Conservation (phyloP, 2,329 filamentous ascomycete species). For the Stagonosporopsis rhizophila region DNA sequence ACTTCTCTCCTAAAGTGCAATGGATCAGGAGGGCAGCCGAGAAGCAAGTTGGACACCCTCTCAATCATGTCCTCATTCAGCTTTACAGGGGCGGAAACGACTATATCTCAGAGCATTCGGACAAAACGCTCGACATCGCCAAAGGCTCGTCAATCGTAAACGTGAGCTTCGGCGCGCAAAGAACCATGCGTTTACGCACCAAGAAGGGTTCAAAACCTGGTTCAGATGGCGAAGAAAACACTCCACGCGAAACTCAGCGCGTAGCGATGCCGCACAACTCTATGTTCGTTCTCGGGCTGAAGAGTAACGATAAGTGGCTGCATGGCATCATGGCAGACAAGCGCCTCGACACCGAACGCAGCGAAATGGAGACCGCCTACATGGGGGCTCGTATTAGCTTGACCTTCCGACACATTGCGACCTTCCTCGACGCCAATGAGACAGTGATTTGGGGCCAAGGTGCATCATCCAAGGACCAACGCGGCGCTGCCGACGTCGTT, state of each 20-base stretch:
- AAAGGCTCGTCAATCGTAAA: conserved; percentile 86
- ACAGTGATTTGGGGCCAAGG: conserved; percentile 90
- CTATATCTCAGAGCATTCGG: conserved; percentile 94
- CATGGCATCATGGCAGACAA: conserved; percentile 94
- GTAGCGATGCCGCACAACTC: conserved; percentile 86
- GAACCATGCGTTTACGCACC: conserved; percentile 87
- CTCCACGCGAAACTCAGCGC: conserved; percentile 65
- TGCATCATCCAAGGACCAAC: conserved; percentile 71
- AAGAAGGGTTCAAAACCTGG: conserved; percentile 63
- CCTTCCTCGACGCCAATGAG: conserved; percentile 73
- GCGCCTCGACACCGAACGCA: conserved; percentile 71
- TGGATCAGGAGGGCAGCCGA: conserved; percentile 74
- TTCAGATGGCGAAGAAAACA: conserved; percentile 38
- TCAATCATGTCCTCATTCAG: conserved; percentile 95
- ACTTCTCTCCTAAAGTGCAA: conserved; percentile 77
- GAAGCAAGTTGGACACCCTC: conserved; percentile 72
- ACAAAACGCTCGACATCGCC: conserved; percentile 93
- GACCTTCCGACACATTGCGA: conserved; percentile 89
- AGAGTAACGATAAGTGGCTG: conserved; percentile 85
- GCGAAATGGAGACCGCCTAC: conserved; percentile 72
- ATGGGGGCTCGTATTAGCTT: conserved; percentile 83
- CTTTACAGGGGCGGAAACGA: conserved; percentile 88
- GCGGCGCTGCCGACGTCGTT: conserved; percentile 67
- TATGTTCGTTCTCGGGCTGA: conserved; percentile 79
- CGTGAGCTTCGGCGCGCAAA: conserved; percentile 88